Base-by-base conservation (phyloP, 2,329 filamentous ascomycete genomes). In the Diaporthe citri region DNA sequence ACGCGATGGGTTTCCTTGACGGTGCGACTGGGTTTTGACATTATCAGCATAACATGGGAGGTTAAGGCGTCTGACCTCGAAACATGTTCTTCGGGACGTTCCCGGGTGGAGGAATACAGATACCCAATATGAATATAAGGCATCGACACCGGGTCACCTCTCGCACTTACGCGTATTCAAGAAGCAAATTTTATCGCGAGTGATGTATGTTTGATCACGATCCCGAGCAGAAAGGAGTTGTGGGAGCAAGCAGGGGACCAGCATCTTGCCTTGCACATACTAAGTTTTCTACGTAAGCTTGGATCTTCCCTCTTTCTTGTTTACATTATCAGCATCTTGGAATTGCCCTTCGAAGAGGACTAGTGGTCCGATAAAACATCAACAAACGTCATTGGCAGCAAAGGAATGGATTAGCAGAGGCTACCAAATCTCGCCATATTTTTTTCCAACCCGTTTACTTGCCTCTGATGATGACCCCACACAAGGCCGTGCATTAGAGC, bases 111-210 rank as follows among this genome's bases (percentile, higher is more conserved):
- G 34, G 22, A 55, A 22, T 36, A 55, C 48, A 55, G 48, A 69
- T 69, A 69, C 64, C 64, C 64, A 48, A 55, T 7, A 41, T 55
- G 48, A 69, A 69, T 55, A 69, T 41, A 13, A 55, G 64, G n/a
- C 64, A 69, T 69, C 64, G n/a, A 28, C 28, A 69, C 34, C 8
- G 34, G 34, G 48, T 31, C 10, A 28, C 46, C 8, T 20, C 31
- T 17, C 22, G 12, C 28, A 28, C 34, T 41, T 25, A 7, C 8
- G 41, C 4, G 25, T 6, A 22, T 2, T 22, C 17, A 6, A 64
- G 9, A 20, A 48, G 7, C 17, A 2, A n/a, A 22, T n/a, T 8
- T 48, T 10, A 20, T 48, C 17, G 2, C 34, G 15, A 64, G 17
- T 34, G 57, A 31, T 0, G 0, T 17, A 4, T n/a, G 36, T 34